Conservation (phyloP, 306 rosid species). For the Dalbergia cochinchinensis region DNA sequence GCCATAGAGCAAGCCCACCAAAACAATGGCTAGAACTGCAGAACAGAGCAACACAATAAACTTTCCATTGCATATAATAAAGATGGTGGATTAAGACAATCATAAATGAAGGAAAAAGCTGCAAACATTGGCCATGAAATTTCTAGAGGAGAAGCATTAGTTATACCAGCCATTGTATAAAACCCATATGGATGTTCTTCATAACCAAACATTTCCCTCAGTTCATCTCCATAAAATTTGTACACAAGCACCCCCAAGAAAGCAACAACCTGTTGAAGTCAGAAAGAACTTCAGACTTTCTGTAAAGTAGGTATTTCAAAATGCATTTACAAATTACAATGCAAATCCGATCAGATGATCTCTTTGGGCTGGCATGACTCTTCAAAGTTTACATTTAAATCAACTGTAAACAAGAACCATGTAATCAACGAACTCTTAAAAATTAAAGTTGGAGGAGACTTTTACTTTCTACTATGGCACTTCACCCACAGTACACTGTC, state of each 20-base stretch:
- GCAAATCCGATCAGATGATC: constrained; percentile 43
- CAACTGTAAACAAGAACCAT: constrained; percentile 9
- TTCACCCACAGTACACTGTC: constrained; percentile 25
- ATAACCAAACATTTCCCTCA: constrained; percentile 97
- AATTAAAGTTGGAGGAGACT: constrained; percentile 22
- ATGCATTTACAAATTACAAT: constrained; percentile 17
- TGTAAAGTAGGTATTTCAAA: constrained; percentile 29
- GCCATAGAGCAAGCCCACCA: constrained; percentile 98
- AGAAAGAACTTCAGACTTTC: constrained; percentile 40
- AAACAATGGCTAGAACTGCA: constrained; percentile 92
- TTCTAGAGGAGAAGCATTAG: constrained; percentile 21
- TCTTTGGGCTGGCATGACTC: constrained; percentile 30
- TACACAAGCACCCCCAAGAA: constrained; percentile 93
- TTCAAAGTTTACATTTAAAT: constrained; percentile 18
- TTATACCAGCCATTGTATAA: constrained; percentile 93
- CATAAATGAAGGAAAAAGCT: constrained; percentile 31
- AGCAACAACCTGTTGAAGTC: constrained; percentile 83
- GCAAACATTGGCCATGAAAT: constrained; percentile 34
- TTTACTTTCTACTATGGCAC: constrained; percentile 1
- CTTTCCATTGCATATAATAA: constrained; percentile 1
- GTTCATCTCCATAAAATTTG: constrained; percentile 95
- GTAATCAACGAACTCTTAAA: neutral
- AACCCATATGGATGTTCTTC: constrained; percentile 99
- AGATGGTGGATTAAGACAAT: constrained; percentile 39
- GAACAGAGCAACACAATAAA: constrained; percentile 45